Conservation (phyloP, 2,329 filamentous ascomycete genomes). For the Paraphaeosphaeria sporulosa region DNA sequence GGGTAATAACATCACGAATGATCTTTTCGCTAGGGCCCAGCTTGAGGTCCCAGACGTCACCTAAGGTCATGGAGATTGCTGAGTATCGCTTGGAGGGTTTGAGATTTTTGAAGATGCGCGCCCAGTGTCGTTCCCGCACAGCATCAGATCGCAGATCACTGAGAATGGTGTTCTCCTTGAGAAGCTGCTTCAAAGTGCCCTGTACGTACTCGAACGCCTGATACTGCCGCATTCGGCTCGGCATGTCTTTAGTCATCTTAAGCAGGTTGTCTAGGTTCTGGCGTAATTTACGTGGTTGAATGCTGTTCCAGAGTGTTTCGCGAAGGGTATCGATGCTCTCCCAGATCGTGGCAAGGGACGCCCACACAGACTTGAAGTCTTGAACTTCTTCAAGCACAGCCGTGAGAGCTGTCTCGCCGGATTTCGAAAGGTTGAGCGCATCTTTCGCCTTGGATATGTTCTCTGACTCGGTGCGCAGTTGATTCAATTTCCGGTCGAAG, state of each 20-base stretch:
- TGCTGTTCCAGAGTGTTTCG: constrained; percentile 92
- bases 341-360: constrained; percentile 94
- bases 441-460: constrained; percentile 98
- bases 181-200: constrained; percentile 81
- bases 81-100: constrained; percentile 94
- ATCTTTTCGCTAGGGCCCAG: constrained; percentile 84
- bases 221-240: constrained; percentile 97
- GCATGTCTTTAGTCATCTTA: constrained; percentile 99
- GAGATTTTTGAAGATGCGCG: constrained; percentile 95
- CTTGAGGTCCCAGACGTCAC: constrained; percentile 98
- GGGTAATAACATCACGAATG: constrained; percentile 90
- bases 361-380: constrained; percentile 99
- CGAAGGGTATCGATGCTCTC: constrained; percentile 92
- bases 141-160: constrained; percentile 95
- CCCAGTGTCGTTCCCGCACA: constrained; percentile 95
- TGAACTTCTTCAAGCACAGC: constrained; percentile 93
- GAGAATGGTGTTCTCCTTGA: constrained; percentile 90
- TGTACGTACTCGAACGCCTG: constrained; percentile 99
- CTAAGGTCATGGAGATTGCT: constrained; percentile 92
- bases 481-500: constrained; percentile 86
- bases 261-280: constrained; percentile 88
- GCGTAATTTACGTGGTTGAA: constrained; percentile 92
- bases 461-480: constrained; percentile 84
- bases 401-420: constrained; percentile 80
- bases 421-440: constrained; percentile 86